phyloP scores from a whole-genome alignment of 208 protist species.

The Phytomonas francai region DNA sequence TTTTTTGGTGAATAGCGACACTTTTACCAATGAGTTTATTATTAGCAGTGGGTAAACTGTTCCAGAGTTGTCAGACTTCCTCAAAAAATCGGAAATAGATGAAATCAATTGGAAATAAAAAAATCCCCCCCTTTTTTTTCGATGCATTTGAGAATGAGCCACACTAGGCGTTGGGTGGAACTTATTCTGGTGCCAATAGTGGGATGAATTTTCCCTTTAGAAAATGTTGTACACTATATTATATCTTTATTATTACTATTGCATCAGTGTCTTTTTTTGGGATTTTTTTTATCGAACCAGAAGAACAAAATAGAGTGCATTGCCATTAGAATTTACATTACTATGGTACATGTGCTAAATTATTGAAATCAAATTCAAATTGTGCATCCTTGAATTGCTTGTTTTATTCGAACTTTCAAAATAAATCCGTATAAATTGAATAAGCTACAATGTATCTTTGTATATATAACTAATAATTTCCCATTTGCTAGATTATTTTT shows the following conservation, averaged over 20 bases:
- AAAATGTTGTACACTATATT: not conserved
- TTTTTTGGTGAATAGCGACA: conserved; percentile 7
- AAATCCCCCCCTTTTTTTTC: not conserved
- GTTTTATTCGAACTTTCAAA: no score
- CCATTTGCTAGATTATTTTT: not conserved
- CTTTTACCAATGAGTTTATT: not conserved
- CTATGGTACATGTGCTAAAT: not conserved
- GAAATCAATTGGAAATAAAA: not conserved
- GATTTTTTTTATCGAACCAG: not conserved
- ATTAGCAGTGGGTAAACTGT: not conserved
- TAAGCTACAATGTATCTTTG: not conserved
- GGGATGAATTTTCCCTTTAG: not conserved
- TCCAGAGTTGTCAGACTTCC: not conserved
- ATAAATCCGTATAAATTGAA: no score
- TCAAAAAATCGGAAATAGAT: not conserved
- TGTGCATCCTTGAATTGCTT: not conserved
- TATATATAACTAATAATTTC: not conserved
- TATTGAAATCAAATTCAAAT: not conserved
- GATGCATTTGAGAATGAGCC: not conserved
- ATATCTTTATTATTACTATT: not conserved
- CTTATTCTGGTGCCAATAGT: not conserved
- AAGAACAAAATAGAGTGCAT: not conserved
- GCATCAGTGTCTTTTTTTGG: not conserved
- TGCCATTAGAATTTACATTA: not conserved
- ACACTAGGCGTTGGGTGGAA: not conserved